Evolutionary conservation across 1,284 basidiomycete genomes (phyloP), one percentile per base, ranked within the genome.

Genomic region (Cryptococcus sp.): DNA sequence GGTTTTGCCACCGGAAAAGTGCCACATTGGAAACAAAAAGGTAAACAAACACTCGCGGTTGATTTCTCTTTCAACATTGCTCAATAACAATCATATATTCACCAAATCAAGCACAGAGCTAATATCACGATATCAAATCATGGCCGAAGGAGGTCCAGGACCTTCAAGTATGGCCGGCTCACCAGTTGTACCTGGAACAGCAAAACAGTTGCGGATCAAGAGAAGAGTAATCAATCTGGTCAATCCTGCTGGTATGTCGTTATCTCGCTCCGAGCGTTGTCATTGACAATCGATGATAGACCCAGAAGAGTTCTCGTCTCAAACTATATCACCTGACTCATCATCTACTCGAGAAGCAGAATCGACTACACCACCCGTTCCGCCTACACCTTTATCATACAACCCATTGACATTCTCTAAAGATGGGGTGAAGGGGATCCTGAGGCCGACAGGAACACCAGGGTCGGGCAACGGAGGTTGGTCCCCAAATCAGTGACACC

Each of bases 381-480:
- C 47, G 43, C 41, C 34, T n/a, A 48, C 38, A 23, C 46, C 55
- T 2, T 53, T 56, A 14, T 50, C 59, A 37, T 57, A 53, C 32
- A 63, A 61, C 4, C 60, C 64, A 2, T 5, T 43, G 37, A 50
- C 51, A 6, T 36, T 57, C 4, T 38, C 37, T 15, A 55, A 58
- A 34, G 50, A 58, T 41, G 64, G 60, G 5, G 61, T 65, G 3
- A 67, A 57, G 46, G 68, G 70, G 37, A 70, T 72, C 11, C 48
- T 72, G 38, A 47, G 68, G 32, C 57, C 61, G 8, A 46, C 64
- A 10, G 70, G 70, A 13, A 72, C 70, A 15, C 70, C 70, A 44
- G 70, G 68, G 42, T 72, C 70, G 41, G 70, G 70, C 8, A 70
- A 72, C 57, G 70, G 70, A 51, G 70, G 70, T 70, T 48, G 53